Percentiles rank a stretch among this genome's conserved stretches.
Conservation (phyloP, 2,329 filamentous ascomycete genomes). For the Paraphoma sp. region DNA sequence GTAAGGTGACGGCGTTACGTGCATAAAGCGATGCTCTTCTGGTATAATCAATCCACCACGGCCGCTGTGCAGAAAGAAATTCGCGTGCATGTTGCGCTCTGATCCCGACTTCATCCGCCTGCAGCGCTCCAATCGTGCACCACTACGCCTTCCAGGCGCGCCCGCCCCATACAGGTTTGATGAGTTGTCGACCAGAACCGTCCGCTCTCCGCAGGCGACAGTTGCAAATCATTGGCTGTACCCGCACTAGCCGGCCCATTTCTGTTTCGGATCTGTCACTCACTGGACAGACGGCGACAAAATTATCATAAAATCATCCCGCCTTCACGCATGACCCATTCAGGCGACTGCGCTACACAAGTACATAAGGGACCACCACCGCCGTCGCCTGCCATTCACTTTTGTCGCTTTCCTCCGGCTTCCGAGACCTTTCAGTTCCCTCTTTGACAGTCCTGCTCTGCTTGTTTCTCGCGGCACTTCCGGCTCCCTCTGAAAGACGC, state of each 20-base stretch:
- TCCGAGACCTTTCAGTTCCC: neutral
- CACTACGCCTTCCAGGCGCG: conserved; percentile 25
- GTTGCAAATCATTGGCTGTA: conserved; percentile 37
- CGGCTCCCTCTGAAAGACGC: conserved; percentile 23
- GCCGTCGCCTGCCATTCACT: conserved; percentile 14
- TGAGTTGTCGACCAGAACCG: conserved; percentile 47
- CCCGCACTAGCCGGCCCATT: conserved; percentile 37
- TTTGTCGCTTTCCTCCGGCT: conserved; percentile 1
- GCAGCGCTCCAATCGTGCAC: conserved; percentile 36
- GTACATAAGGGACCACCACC: conserved; percentile 40
- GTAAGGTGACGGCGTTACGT: neutral
- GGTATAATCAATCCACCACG: neutral
- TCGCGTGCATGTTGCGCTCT: conserved; percentile 12
- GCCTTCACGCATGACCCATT: conserved; percentile 47
- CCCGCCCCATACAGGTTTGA: conserved; percentile 41
- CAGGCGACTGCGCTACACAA: conserved; percentile 23
- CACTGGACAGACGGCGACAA: conserved; percentile 40
- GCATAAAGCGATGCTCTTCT: neutral
- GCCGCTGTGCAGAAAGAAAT: neutral
- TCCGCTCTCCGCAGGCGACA: conserved; percentile 33
- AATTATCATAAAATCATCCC: conserved; percentile 38
- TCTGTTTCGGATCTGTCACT: conserved; percentile 45
- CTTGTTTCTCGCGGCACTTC: conserved; percentile 13
- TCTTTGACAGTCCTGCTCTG: conserved; percentile 4
- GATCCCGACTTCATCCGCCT: conserved; percentile 21